These are phyloP conservation scores for Hyaloperonospora arabidopsidis DNA, from an alignment of 352 stramenopile genomes.

Conservation along the genomic window DNA sequence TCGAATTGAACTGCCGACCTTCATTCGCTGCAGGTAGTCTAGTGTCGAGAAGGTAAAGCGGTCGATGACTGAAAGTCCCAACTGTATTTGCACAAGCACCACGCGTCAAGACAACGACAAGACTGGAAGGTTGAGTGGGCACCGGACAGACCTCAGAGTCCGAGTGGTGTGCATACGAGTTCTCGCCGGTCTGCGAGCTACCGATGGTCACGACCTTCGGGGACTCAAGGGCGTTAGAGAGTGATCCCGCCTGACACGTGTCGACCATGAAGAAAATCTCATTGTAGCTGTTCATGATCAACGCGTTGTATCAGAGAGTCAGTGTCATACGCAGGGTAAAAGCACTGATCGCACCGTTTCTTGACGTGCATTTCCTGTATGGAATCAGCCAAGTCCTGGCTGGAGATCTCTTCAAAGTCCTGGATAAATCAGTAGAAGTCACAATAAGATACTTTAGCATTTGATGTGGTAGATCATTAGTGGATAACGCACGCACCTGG, in stretches of 20 bases:
- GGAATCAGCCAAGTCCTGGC: constrained; percentile 87
- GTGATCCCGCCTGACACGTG: constrained; percentile 94
- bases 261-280: constrained; percentile 97
- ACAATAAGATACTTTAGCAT: constrained; percentile 3
- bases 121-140: not conserved
- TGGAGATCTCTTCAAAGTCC: constrained; percentile 95
- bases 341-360: constrained; percentile 43
- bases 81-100: constrained; percentile 18
- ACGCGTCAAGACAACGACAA: constrained; percentile 3
- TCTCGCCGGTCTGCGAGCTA: constrained; percentile 87
- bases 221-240: constrained; percentile 78
- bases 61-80: constrained; percentile 84
- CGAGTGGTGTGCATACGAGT: constrained; percentile 91
- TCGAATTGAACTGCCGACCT: constrained; percentile 63
- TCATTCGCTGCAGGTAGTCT: constrained; percentile 83
- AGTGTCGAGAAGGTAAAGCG: constrained; percentile 86
- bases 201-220: constrained; percentile 91
- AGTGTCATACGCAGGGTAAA: not conserved
- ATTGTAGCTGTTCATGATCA: constrained; percentile 63
- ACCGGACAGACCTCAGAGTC: constrained; percentile 52
- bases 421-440: constrained; percentile 15
- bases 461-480: constrained; percentile 5
- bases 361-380: constrained; percentile 93
- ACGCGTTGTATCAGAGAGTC: not conserved
- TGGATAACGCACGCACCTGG: constrained; percentile 47